phyloP scores from a whole-genome alignment of 352 stramenopile genomes.

The Pythium periplocum region DNA sequence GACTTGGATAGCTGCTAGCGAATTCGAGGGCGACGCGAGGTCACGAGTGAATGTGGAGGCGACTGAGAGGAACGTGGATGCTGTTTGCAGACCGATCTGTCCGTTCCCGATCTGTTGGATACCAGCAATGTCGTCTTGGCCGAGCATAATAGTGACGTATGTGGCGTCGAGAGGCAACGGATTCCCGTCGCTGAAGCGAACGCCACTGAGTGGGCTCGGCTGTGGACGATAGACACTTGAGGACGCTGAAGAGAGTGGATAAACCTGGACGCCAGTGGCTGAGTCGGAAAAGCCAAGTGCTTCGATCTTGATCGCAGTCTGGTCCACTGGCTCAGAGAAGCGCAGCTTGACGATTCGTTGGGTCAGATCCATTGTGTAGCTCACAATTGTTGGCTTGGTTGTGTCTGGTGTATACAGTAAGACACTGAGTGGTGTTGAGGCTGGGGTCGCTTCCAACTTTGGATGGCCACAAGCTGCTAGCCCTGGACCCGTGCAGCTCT shows the following conservation, averaged over 20 bases:
- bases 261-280: constrained; percentile 21
- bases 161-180: constrained; percentile 52
- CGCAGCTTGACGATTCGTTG: constrained; percentile 50
- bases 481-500: constrained; percentile 33
- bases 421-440: constrained; percentile 21
- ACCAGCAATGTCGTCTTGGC: constrained; percentile 26
- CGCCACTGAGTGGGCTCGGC: constrained; percentile 41
- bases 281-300: constrained; percentile 42
- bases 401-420: constrained; percentile 39
- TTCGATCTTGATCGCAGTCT: constrained; percentile 23
- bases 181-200: constrained; percentile 33
- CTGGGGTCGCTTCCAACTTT: constrained; percentile 13
- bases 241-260: constrained; percentile 28
- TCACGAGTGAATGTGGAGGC: constrained; percentile 33
- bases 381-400: constrained; percentile 32
- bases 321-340: constrained; percentile 66
- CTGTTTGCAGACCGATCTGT: constrained; percentile 34
- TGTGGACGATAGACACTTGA: constrained; percentile 40
- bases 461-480: constrained; percentile 25
- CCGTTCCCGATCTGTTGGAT: constrained; percentile 36
- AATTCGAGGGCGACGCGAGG: constrained; percentile 36
- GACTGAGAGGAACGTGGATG: constrained; percentile 49
- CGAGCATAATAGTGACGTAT: constrained; percentile 54
- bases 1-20: constrained; percentile 19
- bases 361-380: constrained; percentile 55